A percentile compares a stretch with the other conserved stretches of the same genome.
Conservation (phyloP, 768 basidiomycete genomes). For the Termitomyces titanicus region DNA sequence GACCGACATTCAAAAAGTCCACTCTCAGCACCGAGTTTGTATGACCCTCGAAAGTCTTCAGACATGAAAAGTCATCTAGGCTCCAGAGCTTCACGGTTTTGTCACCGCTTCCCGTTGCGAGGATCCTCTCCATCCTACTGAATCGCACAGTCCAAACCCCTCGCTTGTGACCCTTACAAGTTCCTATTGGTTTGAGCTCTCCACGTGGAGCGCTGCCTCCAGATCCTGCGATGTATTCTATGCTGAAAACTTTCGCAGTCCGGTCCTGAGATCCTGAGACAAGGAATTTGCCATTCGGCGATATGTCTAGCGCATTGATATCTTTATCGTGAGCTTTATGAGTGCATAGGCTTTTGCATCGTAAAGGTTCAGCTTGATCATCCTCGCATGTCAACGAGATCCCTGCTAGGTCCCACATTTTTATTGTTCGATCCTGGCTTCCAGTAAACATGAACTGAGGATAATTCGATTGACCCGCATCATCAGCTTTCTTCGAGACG, state of each 20-base stretch:
- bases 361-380: constrained; percentile 30
- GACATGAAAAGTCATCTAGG: constrained; percentile 87
- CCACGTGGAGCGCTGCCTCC: constrained; percentile 51
- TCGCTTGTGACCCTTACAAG: constrained; percentile 93
- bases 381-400: constrained; percentile 31
- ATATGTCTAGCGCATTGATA: constrained; percentile 92
- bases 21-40: constrained; percentile 95
- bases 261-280: constrained; percentile 96
- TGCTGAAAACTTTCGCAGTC: constrained; percentile 85
- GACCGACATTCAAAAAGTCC: constrained; percentile 79
- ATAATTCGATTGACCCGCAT: constrained; percentile 22
- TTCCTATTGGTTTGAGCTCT: constrained; percentile 73
- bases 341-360: constrained; percentile 77
- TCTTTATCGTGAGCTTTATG: constrained; percentile 96
- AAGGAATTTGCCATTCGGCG: constrained; percentile 84
- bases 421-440: constrained; percentile 95
- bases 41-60: constrained; percentile 98
- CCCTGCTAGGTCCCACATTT: constrained; percentile 91
- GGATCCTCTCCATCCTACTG: constrained; percentile 71
- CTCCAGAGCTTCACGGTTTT: constrained; percentile 94
- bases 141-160: constrained; percentile 96
- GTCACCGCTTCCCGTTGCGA: constrained; percentile 95
- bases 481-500: constrained; percentile 55
- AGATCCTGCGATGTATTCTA: constrained; percentile 49
- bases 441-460: constrained; percentile 87